Base-by-base conservation (phyloP, 2,329 filamentous ascomycete genomes). In the Colletotrichum siamense region DNA sequence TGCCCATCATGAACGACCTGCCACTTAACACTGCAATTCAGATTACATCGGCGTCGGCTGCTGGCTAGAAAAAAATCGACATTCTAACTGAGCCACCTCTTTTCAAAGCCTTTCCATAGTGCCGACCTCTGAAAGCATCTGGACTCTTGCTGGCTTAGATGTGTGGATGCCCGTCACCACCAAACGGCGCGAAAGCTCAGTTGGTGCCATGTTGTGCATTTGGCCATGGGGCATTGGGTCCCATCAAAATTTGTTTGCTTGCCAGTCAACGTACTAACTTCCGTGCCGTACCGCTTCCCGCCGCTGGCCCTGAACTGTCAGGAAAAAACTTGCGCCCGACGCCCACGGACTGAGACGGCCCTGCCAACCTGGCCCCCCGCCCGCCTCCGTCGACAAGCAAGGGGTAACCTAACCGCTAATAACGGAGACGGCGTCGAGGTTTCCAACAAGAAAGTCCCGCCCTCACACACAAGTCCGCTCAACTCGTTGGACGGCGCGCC, bases 221-320 rank as follows among this genome's bases (percentile, higher is more conserved):
- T 69, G 15, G 44, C 15, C 57, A 76, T 69, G 70, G 64, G 70
- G 70, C 64, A 18, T 57, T 28, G 59, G 59, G 59, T 36, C 59
- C 28, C 57, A 30, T 69, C 65, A 24, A 76, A 74, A 52, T 49
- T 74, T 69, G 70, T 76, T 76, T 76, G 71, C 70, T 74, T 74
- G 74, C 64, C 74, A 74, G 44, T 67, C 70, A 34, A 57, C 69
- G 57, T 75, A 74, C 65, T 74, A 76, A 74, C 74, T 74, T 76
- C 74, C 74, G 74, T 39, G 74, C 74, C 74, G 74, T 76, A 76
- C 74, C 74, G 74, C 74, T 69, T 76, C 74, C 74, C 74, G 74
- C 64, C 61, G 64, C 36, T 64, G 64, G 64, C 55, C 59, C 64
- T 76, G 59, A 69, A 65, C 64, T 74, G 65, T 74, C 64, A 73